These are phyloP conservation scores for Calonectria crousiana DNA, from an alignment of 2,329 filamentous ascomycete genomes.

Conservation along the genomic window DNA sequence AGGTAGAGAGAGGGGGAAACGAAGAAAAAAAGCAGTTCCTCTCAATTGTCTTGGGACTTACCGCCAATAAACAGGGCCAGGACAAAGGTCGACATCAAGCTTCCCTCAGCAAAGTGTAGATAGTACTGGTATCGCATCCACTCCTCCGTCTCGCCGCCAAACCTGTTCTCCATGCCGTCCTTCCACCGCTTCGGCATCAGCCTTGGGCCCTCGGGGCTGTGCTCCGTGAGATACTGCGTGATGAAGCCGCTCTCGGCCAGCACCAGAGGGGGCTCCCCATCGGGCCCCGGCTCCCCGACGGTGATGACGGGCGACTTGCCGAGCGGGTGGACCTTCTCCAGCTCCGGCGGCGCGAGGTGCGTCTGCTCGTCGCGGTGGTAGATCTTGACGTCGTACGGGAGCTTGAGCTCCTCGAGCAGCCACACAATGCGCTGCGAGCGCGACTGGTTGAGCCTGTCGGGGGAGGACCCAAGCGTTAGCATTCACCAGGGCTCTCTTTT, in stretches of 20 bases:
- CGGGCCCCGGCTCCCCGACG: constrained; percentile 61
- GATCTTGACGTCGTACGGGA: constrained; percentile 83
- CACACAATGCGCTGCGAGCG: constrained; percentile 86
- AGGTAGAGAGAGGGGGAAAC: neutral
- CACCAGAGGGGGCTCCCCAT: constrained; percentile 63
- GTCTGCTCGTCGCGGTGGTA: constrained; percentile 76
- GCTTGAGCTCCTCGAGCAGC: constrained; percentile 85
- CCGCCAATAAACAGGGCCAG: constrained; percentile 70
- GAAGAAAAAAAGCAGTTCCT: neutral
- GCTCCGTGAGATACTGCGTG: constrained; percentile 83
- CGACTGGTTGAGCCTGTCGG: constrained; percentile 84
- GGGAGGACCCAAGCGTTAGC: constrained; percentile 5
- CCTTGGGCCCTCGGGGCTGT: constrained; percentile 60
- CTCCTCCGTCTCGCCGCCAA: constrained; percentile 71
- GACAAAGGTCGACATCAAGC: constrained; percentile 79
- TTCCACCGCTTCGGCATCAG: constrained; percentile 67
- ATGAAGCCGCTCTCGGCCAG: constrained; percentile 88
- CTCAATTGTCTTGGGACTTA: constrained; percentile 46
- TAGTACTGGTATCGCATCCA: constrained; percentile 74
- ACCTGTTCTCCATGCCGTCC: constrained; percentile 67
- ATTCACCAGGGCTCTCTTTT: neutral
- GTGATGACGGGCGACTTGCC: constrained; percentile 88
- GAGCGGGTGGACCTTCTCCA: constrained; percentile 84
- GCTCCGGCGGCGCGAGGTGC: constrained; percentile 78
- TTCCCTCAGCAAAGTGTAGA: constrained; percentile 89